Evolutionary conservation across 331 rosid species (phyloP), one percentile per base, ranked within the genome.

Genomic region (Acacia concinna): DNA sequence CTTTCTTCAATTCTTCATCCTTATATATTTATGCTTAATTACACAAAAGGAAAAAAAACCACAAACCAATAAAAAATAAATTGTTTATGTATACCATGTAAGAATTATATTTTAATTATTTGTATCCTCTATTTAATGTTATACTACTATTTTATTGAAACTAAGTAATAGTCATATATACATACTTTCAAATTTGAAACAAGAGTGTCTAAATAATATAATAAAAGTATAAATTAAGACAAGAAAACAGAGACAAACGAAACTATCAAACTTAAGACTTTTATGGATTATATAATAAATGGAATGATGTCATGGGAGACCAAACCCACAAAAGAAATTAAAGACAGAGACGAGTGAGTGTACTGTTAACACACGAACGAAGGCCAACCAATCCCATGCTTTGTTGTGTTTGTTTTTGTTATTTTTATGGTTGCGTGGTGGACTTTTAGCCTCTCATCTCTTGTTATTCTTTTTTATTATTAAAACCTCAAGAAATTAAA

Each of bases 361-460:
- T 56, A 23, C 31, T 25, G 32, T 57, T 0, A 13, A 27, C 66
- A 21, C 52, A 38, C 17, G 32, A 56, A 23, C 31, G 6, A 23
- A 17, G 47, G 18, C 71, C 30, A n/a, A 31, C 71, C 34, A 21
- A 1, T 12, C 15, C 11, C 34, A 68, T 68, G 13, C 34, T 23
- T 14, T 41, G 56, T 10, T 69, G 34, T 69, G 23, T 43, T 43
- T 43, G 56, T 41, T 27, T 69, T 8, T 14, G 37, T 43, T 41
- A 25, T 15, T 25, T 69, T 41, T 41, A 69, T 43, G 0, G 52
- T 86, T 56, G 68, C 80, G 80, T 86, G 77, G 56, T 27, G 76
- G 78, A 81, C 73, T 73, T 60, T 25, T 37, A 69, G 15, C 38
- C 6, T 25, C 74, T 43, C 11, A 68, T 69, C 20, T 41, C 54